Percentiles rank a stretch among this genome's conserved stretches.
phyloP scores from a whole-genome alignment of 2,329 filamentous ascomycete species.

The Alternaria hordeiaustralica region DNA sequence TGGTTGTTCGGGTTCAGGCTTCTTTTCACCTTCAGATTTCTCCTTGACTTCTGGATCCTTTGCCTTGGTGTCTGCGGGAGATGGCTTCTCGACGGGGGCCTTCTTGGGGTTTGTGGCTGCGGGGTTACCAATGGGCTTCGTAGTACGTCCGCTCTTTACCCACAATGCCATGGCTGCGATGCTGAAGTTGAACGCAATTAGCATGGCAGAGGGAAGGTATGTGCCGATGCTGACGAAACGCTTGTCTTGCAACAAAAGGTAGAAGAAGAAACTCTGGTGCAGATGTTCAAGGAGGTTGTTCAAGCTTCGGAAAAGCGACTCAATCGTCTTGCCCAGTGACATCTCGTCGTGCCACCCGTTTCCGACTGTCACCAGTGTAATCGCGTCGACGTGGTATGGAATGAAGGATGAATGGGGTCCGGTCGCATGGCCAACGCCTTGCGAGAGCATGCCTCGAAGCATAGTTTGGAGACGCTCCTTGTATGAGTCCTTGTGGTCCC shows the following conservation, averaged over 20 bases:
- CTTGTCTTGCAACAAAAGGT: slow-evolving; percentile 87
- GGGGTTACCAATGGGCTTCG: slow-evolving; percentile 27
- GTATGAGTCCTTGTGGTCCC: slow-evolving; percentile 77
- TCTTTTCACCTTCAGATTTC: slow-evolving; percentile 45
- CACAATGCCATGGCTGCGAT: slow-evolving; percentile 95
- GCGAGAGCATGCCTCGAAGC: slow-evolving; percentile 88
- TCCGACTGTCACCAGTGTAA: slow-evolving; percentile 89
- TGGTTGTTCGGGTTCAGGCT: slow-evolving; percentile 5
- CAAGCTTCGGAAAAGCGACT: slow-evolving; percentile 88
- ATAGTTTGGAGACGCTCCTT: slow-evolving; percentile 83
- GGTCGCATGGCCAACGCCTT: slow-evolving; percentile 85
- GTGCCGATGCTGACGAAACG: slow-evolving; percentile 98
- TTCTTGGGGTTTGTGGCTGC: slow-evolving; percentile 29
- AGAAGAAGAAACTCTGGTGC: slow-evolving; percentile 99
- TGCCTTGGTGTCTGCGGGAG: slow-evolving; percentile 51
- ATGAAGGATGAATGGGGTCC: slow-evolving; percentile 96
- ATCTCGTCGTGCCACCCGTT: slow-evolving; percentile 98
- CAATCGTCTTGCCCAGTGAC: slow-evolving; percentile 86
- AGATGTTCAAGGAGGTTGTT: slow-evolving; percentile 97
- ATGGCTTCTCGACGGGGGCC: slow-evolving; percentile 59
- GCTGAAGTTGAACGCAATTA: slow-evolving; percentile 91
- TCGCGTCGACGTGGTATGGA: slow-evolving; percentile 94
- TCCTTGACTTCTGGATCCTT: not conserved
- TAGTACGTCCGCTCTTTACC: slow-evolving; percentile 75
- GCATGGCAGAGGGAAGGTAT: slow-evolving; percentile 96